Conservation (phyloP, 805 yeast species). For the Teunomyces panamensis region DNA sequence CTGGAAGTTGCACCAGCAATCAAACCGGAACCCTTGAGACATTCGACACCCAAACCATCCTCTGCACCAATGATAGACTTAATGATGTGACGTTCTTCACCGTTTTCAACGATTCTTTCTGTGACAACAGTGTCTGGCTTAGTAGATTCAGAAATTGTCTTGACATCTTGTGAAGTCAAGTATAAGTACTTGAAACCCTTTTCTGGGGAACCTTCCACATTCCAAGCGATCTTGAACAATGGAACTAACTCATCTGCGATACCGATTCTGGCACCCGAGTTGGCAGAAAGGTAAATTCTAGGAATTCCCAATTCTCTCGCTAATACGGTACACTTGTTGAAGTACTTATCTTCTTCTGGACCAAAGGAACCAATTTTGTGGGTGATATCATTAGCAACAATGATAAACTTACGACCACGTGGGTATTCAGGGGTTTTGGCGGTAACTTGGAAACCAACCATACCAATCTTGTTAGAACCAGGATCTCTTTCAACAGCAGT, state of each 20-base stretch:
- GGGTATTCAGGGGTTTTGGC: constrained; percentile 98
- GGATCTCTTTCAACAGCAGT: constrained; percentile 93
- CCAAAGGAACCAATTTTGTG: constrained; percentile 98
- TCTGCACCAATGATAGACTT: constrained; percentile 88
- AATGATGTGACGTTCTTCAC: constrained; percentile 78
- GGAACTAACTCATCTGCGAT: constrained; percentile 95
- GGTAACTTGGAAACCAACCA: constrained; percentile 92
- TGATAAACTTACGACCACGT: constrained; percentile 86
- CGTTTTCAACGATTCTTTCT: constrained; percentile 78
- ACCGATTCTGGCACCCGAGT: constrained; percentile 99
- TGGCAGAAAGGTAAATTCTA: constrained; percentile 92
- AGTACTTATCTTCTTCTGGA: constrained; percentile 90
- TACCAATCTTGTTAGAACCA: constrained; percentile 93
- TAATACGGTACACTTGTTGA: constrained; percentile 86
- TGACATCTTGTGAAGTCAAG: constrained; percentile 65
- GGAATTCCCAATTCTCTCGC: constrained; percentile 93
- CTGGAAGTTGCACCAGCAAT: constrained; percentile 98
- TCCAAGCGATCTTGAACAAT: constrained; percentile 90
- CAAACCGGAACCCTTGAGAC: constrained; percentile 95
- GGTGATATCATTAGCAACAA: constrained; percentile 96
- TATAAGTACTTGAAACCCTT: constrained; percentile 92
- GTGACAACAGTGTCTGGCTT: constrained; percentile 63
- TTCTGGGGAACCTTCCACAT: constrained; percentile 64
- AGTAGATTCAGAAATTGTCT: constrained; percentile 54
- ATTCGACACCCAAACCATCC: constrained; percentile 98